Percentiles rank a stretch among this genome's conserved stretches.
These are phyloP conservation scores for Fonsecaea nubica DNA, from an alignment of 2,329 filamentous ascomycete species.

Conservation along the genomic window DNA sequence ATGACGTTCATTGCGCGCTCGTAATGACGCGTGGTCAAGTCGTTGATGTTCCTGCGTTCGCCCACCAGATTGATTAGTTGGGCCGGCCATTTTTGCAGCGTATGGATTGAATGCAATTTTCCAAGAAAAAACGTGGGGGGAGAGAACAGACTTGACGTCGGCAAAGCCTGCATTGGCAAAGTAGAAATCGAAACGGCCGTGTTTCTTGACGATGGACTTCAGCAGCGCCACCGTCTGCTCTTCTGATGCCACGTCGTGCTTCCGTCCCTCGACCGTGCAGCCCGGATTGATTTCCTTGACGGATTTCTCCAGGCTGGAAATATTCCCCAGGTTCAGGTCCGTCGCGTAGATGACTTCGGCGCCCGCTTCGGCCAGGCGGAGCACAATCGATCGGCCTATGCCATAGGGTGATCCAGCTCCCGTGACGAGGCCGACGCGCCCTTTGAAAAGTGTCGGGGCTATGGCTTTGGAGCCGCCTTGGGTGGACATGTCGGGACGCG, in stretches of 20 bases:
- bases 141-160: too few species aligned
- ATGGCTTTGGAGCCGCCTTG: too few species aligned
- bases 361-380: slow-evolving; percentile 26
- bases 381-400: slow-evolving; percentile 39
- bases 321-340: neutral
- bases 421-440: slow-evolving; percentile 40
- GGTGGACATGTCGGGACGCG: too few species aligned
- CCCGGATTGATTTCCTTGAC: neutral
- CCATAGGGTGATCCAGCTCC: slow-evolving; percentile 41
- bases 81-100: slow-evolving; percentile 12
- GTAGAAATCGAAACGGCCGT: slow-evolving; percentile 11
- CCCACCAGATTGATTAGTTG: neutral
- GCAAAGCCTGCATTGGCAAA: slow-evolving; percentile 7
- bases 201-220: neutral
- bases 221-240: neutral
- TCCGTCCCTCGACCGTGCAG: neutral
- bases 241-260: neutral
- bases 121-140: too few species aligned
- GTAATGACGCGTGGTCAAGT: slow-evolving; percentile 1
- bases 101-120: too few species aligned
- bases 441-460: neutral
- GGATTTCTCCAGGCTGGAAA: neutral
- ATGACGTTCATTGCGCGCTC: slow-evolving; percentile 3
- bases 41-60: neutral
- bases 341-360: neutral